A percentile compares a stretch with the other conserved stretches of the same genome.
Evolutionary conservation across 2,329 filamentous ascomycete species (phyloP).

Genomic region (Neodidymelliopsis sp.): DNA sequence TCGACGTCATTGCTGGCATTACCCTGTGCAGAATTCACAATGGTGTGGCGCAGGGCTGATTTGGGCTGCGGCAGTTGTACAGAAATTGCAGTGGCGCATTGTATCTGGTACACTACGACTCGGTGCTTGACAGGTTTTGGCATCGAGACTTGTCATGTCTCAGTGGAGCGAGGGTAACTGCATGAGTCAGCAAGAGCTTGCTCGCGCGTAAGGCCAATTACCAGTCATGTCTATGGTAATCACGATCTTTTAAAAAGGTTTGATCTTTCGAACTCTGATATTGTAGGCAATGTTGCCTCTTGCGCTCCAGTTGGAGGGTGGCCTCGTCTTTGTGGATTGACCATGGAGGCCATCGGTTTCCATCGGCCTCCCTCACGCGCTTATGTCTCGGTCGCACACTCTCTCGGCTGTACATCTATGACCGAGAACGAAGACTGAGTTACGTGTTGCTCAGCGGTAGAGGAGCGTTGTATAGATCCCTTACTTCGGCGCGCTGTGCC

Average conservation of each 20-base stretch:
- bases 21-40: neutral
- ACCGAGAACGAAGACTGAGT: conserved; percentile 1
- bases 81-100: conserved; percentile 3
- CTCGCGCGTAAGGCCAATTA: too few species aligned
- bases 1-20: neutral
- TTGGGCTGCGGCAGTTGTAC: neutral
- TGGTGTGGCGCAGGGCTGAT: conserved; percentile 13
- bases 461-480: neutral
- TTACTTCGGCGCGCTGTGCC: conserved; percentile 5
- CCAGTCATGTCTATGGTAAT: too few species aligned
- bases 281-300: too few species aligned
- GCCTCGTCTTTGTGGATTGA: too few species aligned
- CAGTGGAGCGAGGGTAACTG: neutral
- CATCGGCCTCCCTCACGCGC: neutral
- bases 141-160: neutral
- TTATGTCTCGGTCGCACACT: neutral
- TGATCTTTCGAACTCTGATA: too few species aligned
- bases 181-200: neutral
- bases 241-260: too few species aligned
- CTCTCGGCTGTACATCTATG: neutral
- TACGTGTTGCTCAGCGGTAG: neutral
- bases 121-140: neutral
- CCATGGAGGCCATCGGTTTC: neutral
- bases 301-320: neutral
- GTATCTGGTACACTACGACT: neutral